Percentiles rank a stretch among this genome's conserved stretches.
Evolutionary conservation across 2,329 filamentous ascomycete species (phyloP).

Genomic region (Scortechinia acanthostroma): DNA sequence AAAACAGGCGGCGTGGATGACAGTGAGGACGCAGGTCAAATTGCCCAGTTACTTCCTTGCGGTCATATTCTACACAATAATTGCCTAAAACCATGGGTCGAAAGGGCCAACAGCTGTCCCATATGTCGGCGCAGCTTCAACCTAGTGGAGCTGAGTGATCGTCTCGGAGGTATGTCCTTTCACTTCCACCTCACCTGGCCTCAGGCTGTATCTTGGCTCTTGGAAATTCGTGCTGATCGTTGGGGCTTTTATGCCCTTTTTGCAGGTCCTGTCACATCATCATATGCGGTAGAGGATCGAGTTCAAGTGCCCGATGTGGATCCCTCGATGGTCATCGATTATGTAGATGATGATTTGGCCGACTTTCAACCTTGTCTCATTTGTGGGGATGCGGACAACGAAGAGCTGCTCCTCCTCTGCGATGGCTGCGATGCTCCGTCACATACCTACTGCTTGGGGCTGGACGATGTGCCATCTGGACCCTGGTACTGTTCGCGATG

Average conservation of each 20-base stretch:
- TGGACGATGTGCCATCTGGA: conserved; percentile 49
- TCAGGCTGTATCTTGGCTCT: too few relatives aligned
- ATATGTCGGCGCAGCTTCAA: conserved; percentile 70
- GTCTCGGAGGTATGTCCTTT: conserved; percentile 50
- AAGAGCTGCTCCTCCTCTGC: conserved; percentile 60
- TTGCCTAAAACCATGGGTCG: conserved; percentile 68
- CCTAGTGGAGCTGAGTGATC: conserved; percentile 56
- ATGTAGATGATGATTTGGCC: conserved; percentile 43
- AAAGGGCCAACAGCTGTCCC: conserved; percentile 70
- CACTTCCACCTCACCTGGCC: too few relatives aligned
- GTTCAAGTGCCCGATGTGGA: conserved; percentile 63
- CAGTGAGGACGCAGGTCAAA: not conserved
- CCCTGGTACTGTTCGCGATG: conserved; percentile 66
- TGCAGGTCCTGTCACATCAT: conserved; percentile 16
- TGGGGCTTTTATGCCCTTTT: too few relatives aligned
- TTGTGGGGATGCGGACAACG: conserved; percentile 56
- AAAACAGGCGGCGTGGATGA: conserved; percentile 16
- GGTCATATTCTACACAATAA: conserved; percentile 67
- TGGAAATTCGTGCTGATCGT: not conserved
- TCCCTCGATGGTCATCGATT: conserved; percentile 39
- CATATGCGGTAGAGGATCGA: conserved; percentile 40
- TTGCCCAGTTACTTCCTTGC: conserved; percentile 25
- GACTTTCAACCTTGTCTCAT: conserved; percentile 56
- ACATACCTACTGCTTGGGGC: conserved; percentile 63
- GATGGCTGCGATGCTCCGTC: conserved; percentile 62